Percentiles rank a stretch among this genome's conserved stretches.
Conservation (phyloP, 441 rosid genomes). For the Corymbia calophylla region DNA sequence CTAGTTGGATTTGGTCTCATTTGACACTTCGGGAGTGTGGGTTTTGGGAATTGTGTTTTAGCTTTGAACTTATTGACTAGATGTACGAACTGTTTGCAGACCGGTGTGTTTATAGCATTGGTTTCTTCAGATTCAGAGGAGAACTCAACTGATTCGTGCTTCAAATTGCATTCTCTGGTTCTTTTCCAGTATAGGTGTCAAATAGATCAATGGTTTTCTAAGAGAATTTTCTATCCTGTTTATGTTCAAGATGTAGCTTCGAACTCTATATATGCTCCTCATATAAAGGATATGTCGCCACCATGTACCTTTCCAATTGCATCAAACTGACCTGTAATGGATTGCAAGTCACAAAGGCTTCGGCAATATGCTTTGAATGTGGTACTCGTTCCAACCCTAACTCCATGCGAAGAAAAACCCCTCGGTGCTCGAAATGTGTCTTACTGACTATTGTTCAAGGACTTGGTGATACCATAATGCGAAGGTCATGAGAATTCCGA, state of each 20-base stretch:
- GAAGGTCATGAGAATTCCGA: no score
- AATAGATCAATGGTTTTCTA: not conserved
- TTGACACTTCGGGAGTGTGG: not conserved
- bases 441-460: not conserved
- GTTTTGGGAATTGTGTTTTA: not conserved
- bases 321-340: not conserved
- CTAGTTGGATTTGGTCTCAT: not conserved
- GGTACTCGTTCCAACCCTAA: not conserved
- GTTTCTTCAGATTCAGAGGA: not conserved
- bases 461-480: not conserved
- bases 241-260: not conserved
- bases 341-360: not conserved
- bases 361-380: not conserved
- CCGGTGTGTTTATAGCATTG: not conserved
- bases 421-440: not conserved
- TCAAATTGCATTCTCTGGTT: not conserved
- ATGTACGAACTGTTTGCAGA: not conserved
- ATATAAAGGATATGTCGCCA: not conserved
- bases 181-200: not conserved
- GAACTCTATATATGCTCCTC: not conserved
- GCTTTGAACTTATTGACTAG: not conserved
- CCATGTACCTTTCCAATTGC: not conserved
- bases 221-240: not conserved
- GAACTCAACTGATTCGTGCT: not conserved
- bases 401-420: not conserved